phyloP scores from a whole-genome alignment of 2,329 filamentous ascomycete genomes.

The Beauveria brongniartii region DNA sequence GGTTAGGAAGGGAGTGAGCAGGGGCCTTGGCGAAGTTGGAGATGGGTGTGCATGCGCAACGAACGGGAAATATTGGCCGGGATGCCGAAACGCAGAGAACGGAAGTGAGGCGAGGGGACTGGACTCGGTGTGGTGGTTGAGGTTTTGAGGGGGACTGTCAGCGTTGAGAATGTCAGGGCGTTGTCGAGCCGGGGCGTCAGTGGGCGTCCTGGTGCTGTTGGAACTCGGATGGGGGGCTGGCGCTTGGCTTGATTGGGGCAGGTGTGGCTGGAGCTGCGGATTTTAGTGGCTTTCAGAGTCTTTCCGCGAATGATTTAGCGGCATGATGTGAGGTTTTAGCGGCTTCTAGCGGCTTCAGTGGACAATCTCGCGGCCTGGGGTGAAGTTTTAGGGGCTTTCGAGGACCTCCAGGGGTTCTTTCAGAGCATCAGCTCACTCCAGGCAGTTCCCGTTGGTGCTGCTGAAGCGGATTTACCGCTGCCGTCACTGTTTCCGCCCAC shows the following conservation, averaged over 20 bases:
- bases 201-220: background rate
- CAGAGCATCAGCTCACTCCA: too few relatives aligned
- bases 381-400: too few relatives aligned
- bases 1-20: background rate
- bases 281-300: background rate
- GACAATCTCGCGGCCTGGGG: too few relatives aligned
- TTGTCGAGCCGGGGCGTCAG: background rate
- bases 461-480: too few relatives aligned
- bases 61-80: background rate
- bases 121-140: slow-evolving; percentile 1
- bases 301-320: too few relatives aligned
- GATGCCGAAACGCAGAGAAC: background rate
- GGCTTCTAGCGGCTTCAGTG: background rate
- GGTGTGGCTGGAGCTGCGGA: background rate
- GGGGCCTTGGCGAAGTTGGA: background rate
- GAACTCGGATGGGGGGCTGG: background rate
- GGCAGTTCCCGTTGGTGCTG: too few relatives aligned
- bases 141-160: slow-evolving; percentile 8
- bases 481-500: too few relatives aligned
- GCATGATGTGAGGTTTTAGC: background rate
- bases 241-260: background rate
- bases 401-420: too few relatives aligned
- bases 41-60: background rate
- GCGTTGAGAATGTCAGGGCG: slow-evolving; percentile 1
- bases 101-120: slow-evolving; percentile 1